Evolutionary conservation across 805 yeast genomes (phyloP).

Genomic region (Yamadazyma sp.): DNA sequence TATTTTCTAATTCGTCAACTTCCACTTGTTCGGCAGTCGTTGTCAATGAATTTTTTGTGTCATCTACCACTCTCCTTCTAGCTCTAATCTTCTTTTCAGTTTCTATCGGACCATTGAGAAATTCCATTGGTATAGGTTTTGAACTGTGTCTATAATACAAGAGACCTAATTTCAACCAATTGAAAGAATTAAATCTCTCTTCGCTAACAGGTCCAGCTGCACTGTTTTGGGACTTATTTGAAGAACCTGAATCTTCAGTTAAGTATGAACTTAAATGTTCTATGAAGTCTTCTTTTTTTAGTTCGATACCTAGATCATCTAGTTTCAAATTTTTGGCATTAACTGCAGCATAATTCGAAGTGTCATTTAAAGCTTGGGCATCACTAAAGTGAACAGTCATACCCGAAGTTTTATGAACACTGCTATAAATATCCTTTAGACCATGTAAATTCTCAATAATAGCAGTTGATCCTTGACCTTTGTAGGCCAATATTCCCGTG

Average conservation of each 20-base stretch:
- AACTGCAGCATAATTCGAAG: slow-evolving; percentile 60
- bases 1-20: slow-evolving; percentile 47
- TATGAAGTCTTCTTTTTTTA: slow-evolving; percentile 48
- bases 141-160: slow-evolving; percentile 45
- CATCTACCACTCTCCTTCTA: slow-evolving; percentile 36
- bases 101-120: slow-evolving; percentile 68
- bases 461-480: slow-evolving; percentile 10
- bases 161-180: slow-evolving; percentile 62
- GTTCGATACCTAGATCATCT: slow-evolving; percentile 51
- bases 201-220: slow-evolving; percentile 13
- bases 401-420: slow-evolving; percentile 3
- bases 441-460: slow-evolving; percentile 12
- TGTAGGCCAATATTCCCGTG: slow-evolving; percentile 9
- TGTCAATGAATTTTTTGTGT: slow-evolving; percentile 37
- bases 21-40: slow-evolving; percentile 56
- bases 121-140: slow-evolving; percentile 52
- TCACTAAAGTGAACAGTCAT: slow-evolving; percentile 41
- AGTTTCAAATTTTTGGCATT: slow-evolving; percentile 61
- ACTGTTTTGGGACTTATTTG: slow-evolving; percentile 3
- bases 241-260: not conserved
- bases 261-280: slow-evolving; percentile 31
- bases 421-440: slow-evolving; percentile 9
- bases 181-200: slow-evolving; percentile 40
- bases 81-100: slow-evolving; percentile 48
- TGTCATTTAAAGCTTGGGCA: slow-evolving; percentile 57